These are phyloP conservation scores for Colletotrichum sidae DNA, from an alignment of 2,329 filamentous ascomycete genomes.

Conservation along the genomic window DNA sequence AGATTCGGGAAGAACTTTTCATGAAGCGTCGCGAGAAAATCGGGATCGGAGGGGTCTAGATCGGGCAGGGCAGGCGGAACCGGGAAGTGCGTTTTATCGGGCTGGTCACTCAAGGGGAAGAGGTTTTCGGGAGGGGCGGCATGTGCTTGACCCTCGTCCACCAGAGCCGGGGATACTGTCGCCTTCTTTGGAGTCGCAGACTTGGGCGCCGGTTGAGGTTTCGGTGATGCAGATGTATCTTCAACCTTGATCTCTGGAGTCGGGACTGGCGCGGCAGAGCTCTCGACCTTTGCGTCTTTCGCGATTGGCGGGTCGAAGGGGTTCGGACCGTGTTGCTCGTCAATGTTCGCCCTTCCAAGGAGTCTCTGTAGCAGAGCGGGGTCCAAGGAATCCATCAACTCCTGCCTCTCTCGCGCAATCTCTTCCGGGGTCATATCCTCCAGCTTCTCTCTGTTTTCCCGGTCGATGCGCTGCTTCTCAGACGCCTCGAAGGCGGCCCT, in stretches of 20 bases:
- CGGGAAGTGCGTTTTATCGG: constrained; percentile 70
- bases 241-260: constrained; percentile 51
- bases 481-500: constrained; percentile 53
- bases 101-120: constrained; percentile 54
- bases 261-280: constrained; percentile 24
- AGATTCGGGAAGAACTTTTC: constrained; percentile 93
- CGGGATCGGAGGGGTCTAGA: constrained; percentile 84
- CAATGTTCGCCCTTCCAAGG: constrained; percentile 80
- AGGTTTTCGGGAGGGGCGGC: constrained; percentile 54
- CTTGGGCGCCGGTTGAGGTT: constrained; percentile 33
- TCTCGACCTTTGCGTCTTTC: constrained; percentile 12
- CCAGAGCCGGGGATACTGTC: constrained; percentile 35
- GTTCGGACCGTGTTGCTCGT: constrained; percentile 63
- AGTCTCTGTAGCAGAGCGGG: constrained; percentile 82
- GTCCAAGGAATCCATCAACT: constrained; percentile 83
- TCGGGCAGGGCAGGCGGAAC: constrained; percentile 68
- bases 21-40: constrained; percentile 88
- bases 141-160: constrained; percentile 56
- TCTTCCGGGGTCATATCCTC: constrained; percentile 84
- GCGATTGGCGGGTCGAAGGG: constrained; percentile 53
- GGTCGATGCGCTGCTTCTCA: constrained; percentile 80
- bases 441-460: constrained; percentile 81
- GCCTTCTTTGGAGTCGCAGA: constrained; percentile 7
- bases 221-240: constrained; percentile 43
- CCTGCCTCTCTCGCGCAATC: constrained; percentile 82